phyloP scores from a whole-genome alignment of 495 filamentous ascomycete species.

The Ramalina intermedia region DNA sequence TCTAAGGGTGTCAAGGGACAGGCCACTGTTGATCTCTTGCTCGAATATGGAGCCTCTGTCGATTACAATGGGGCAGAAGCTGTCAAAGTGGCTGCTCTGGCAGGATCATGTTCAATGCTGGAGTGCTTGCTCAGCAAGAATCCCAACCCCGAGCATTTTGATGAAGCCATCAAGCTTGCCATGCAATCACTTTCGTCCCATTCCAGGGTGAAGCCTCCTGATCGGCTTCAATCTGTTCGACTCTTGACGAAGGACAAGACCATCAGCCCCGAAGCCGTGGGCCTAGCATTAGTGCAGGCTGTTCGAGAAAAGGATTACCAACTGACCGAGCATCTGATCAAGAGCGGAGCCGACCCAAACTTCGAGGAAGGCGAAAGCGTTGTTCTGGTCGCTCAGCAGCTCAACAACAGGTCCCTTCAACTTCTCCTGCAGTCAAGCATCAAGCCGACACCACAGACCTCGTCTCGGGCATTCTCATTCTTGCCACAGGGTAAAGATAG shows the following conservation, averaged over 20 bases:
- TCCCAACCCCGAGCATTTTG: not conserved
- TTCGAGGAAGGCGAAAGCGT: not conserved
- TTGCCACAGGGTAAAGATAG: not conserved
- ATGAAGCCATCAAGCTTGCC: conserved; percentile 5
- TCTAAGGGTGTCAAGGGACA: not conserved
- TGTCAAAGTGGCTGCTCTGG: conserved; percentile 3
- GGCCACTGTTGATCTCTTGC: conserved; percentile 6
- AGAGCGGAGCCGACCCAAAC: conserved; percentile 4
- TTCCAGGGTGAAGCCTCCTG: not conserved
- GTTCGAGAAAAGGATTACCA: conserved; percentile 5
- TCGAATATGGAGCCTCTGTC: conserved; percentile 5
- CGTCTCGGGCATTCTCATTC: conserved; percentile 4
- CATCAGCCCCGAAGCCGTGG: not conserved
- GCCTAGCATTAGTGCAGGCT: conserved; percentile 3
- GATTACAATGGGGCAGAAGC: conserved; percentile 1
- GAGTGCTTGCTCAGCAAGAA: conserved; percentile 3
- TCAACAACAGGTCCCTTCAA: conserved; percentile 3
- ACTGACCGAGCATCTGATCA: conserved; percentile 1
- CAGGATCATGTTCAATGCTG: conserved; percentile 5
- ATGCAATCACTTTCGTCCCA: conserved; percentile 1
- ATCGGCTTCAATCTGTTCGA: conserved; percentile 1
- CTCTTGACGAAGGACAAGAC: not conserved
- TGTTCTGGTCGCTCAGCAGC: not conserved
- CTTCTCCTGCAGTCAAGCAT: not conserved
- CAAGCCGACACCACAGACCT: not conserved